Evolutionary conservation across 2,329 filamentous ascomycete genomes (phyloP).

Genomic region (Fusarium sp.): DNA sequence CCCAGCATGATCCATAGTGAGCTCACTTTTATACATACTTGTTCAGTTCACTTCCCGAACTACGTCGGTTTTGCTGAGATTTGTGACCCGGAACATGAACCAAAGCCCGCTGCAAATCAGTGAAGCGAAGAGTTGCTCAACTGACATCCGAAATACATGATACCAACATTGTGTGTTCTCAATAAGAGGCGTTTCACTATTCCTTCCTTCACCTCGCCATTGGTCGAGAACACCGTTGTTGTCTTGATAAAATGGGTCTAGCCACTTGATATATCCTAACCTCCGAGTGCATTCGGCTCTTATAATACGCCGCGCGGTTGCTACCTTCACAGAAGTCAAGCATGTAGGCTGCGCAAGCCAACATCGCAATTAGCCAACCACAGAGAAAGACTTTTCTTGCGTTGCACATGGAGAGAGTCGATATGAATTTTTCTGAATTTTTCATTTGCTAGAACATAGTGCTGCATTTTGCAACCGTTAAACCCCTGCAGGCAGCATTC

Average conservation of each 20-base stretch:
- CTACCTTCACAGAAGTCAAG: not conserved
- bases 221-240: not conserved
- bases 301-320: not conserved
- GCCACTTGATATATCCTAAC: not conserved
- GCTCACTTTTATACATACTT: not conserved
- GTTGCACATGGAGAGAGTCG: not conserved
- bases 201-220: not conserved
- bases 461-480: not conserved
- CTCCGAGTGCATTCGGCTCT: constrained; percentile 7
- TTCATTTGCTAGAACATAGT: not conserved
- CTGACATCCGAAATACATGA: not conserved
- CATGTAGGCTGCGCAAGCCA: too few relatives aligned
- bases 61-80: not conserved
- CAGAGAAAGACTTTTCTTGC: fast-evolving
- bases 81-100: not conserved
- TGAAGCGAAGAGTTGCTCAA: too few relatives aligned
- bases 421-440: not conserved
- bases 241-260: not conserved
- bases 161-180: not conserved
- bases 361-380: fast-evolving
- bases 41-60: not conserved
- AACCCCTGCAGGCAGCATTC: not conserved
- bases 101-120: not conserved
- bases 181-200: not conserved
- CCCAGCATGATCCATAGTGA: fast-evolving